Evolutionary conservation across 192 early-diverging fungal species (phyloP).

Genomic region (Gorgonomyces haynaldii): DNA sequence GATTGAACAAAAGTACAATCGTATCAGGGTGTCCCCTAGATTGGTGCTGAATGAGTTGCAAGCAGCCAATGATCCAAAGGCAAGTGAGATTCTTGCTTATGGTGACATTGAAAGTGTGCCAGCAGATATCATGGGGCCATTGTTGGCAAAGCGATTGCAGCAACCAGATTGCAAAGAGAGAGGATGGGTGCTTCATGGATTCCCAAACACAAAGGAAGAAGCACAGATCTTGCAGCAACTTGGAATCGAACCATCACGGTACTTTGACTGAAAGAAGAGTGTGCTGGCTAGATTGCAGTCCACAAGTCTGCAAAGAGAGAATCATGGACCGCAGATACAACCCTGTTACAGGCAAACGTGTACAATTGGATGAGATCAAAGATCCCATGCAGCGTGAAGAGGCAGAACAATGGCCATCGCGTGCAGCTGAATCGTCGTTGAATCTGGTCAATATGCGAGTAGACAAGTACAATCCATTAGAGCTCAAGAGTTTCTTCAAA

Average conservation of each 20-base stretch:
- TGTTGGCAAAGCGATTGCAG: slow-evolving; percentile 24
- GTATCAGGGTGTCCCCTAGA: slow-evolving; percentile 25
- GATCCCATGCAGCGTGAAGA: no score
- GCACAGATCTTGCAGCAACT: slow-evolving; percentile 17
- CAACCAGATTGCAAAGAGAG: slow-evolving; percentile 25
- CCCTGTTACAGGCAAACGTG: slow-evolving; percentile 12
- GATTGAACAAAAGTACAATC: slow-evolving; percentile 25
- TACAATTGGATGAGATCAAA: slow-evolving; percentile 12
- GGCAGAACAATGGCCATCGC: no score
- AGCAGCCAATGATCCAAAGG: background rate
- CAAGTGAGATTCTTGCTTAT: background rate
- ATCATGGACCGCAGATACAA: slow-evolving; percentile 18
- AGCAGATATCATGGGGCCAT: slow-evolving; percentile 17
- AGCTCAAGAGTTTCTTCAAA: no score
- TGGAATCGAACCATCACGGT: slow-evolving; percentile 35
- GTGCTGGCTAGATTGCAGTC: slow-evolving; percentile 20
- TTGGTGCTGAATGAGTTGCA: background rate
- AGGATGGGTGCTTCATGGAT: slow-evolving; percentile 43
- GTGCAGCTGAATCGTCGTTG: no score
- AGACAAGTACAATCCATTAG: no score
- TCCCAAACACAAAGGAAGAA: slow-evolving; percentile 23
- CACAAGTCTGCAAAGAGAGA: slow-evolving; percentile 21
- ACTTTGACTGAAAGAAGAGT: slow-evolving; percentile 15
- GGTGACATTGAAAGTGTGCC: slow-evolving; percentile 8
- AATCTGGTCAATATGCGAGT: no score